phyloP scores from a whole-genome alignment of 108 stramenopile genomes.

The Aurantiochytrium sp. region DNA sequence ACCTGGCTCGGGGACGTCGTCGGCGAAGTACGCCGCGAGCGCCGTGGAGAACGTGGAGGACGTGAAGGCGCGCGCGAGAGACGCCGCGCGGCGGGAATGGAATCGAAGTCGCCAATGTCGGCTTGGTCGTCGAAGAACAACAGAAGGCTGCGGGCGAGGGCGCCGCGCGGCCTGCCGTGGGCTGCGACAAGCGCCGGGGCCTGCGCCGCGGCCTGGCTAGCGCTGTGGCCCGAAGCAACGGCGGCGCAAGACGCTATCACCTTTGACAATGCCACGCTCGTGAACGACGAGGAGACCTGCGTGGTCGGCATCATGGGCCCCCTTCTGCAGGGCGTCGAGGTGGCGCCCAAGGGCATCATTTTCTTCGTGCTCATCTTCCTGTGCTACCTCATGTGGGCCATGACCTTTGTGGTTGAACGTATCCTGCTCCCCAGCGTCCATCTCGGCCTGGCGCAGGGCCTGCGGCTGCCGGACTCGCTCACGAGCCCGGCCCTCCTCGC shows the following conservation, averaged over 20 bases:
- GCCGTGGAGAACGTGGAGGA: too few relatives aligned
- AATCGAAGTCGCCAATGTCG: too few relatives aligned
- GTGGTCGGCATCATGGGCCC: background rate
- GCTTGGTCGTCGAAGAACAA: too few relatives aligned
- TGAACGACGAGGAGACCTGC: background rate
- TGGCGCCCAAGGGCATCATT: background rate
- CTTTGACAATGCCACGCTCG: background rate
- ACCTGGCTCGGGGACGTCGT: too few relatives aligned
- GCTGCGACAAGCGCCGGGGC: too few relatives aligned
- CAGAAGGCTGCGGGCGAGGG: too few relatives aligned
- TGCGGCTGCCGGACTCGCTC: background rate
- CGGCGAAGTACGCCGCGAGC: too few relatives aligned
- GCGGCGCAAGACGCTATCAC: background rate
- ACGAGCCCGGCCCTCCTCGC: background rate
- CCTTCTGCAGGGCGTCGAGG: background rate
- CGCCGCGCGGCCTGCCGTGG: too few relatives aligned
- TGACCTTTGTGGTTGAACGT: constrained; percentile 4
- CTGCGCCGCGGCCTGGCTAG: background rate
- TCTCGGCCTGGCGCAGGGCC: background rate
- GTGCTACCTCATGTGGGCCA: background rate
- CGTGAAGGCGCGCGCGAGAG: too few relatives aligned
- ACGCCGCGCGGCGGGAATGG: too few relatives aligned
- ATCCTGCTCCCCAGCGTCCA: background rate
- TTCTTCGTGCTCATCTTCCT: background rate
- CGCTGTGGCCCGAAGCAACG: background rate